Conservation (phyloP, 371 early-diverging fungal species). For the Zopfochytrium polystomum region DNA sequence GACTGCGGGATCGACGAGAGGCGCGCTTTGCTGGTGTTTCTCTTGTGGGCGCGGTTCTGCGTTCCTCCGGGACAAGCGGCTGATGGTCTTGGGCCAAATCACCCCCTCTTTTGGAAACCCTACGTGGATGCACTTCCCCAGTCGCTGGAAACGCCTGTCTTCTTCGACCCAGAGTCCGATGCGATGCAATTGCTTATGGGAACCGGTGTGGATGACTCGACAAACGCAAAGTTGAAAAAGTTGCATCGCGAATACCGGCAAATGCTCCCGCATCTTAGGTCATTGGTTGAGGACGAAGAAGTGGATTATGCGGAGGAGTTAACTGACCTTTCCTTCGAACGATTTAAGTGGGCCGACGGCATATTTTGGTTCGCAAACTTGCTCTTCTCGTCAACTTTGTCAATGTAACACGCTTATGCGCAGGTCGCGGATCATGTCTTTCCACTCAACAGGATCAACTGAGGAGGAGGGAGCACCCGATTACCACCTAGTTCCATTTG, state of each 20-base stretch:
- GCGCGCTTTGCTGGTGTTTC: neutral
- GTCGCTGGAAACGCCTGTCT: neutral
- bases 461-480: conserved; percentile 11
- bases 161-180: neutral
- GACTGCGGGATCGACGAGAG: neutral
- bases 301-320: neutral
- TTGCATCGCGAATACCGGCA: conserved; percentile 19
- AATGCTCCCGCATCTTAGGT: conserved; percentile 11
- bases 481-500: conserved; percentile 30
- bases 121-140: neutral
- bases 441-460: conserved; percentile 7
- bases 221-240: conserved; percentile 13
- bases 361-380: conserved; percentile 31
- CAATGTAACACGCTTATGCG: neutral
- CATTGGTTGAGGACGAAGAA: conserved; percentile 3
- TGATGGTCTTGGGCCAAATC: neutral
- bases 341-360: conserved; percentile 33
- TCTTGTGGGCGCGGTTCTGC: neutral
- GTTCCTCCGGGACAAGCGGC: too few species aligned
- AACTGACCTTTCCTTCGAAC: conserved; percentile 8
- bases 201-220: conserved; percentile 18
- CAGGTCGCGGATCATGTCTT: conserved; percentile 26
- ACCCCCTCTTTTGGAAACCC: neutral
- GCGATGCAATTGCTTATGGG: conserved; percentile 12
- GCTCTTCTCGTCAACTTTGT: too few species aligned